Evolutionary conservation across 257 asterid genomes (phyloP).

Genomic region (Jacaranda mimosifolia): DNA sequence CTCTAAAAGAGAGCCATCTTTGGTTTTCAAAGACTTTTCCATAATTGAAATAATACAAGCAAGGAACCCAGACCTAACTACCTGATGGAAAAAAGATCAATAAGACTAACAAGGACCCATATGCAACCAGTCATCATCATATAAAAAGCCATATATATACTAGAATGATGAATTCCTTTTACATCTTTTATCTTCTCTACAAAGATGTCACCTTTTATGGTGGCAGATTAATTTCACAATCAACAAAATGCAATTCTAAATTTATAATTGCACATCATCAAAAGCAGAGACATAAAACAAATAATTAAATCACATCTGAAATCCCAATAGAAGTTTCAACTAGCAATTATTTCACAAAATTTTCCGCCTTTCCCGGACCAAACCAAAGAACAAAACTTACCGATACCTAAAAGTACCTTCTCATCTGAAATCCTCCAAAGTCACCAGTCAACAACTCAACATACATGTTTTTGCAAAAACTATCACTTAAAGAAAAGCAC

Average conservation of each 20-base stretch:
- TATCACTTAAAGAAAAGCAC: neutral
- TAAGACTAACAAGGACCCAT: neutral
- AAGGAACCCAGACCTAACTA: neutral
- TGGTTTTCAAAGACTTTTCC: neutral
- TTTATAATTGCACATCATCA: neutral
- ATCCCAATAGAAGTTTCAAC: neutral
- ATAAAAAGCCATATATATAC: neutral
- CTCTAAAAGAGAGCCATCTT: neutral
- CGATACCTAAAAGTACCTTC: neutral
- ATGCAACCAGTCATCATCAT: no score
- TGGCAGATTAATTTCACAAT: conserved; percentile 6
- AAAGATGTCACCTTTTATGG: neutral
- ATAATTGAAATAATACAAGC: neutral
- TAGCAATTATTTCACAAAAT: neutral
- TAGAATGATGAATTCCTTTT: neutral
- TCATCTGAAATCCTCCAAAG: neutral
- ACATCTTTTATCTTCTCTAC: neutral
- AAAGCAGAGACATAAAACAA: neutral
- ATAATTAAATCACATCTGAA: neutral
- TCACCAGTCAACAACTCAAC: neutral
- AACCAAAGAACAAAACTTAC: neutral
- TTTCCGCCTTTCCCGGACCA: neutral
- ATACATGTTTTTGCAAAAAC: neutral
- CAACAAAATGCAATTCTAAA: neutral
- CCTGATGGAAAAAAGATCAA: neutral